Evolutionary conservation across 176 grass and related monocot genomes (phyloP), one percentile per base, ranked within the genome.

Genomic region (Saccharum officinarum): DNA sequence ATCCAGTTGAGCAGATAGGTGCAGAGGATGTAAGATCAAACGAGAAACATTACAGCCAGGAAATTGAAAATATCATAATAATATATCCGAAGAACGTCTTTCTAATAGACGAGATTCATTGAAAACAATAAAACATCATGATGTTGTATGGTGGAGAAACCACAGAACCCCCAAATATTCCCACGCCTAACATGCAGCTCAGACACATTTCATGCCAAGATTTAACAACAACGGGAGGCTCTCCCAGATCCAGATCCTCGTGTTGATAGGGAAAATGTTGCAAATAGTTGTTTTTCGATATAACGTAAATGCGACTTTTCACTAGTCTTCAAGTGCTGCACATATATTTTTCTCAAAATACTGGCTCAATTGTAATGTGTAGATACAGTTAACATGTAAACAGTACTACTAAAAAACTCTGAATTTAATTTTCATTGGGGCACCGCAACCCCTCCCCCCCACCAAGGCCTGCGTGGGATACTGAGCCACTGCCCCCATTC

Each of bases 1-100:
- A 5, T 64, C 40, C 22, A n/a, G 40, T 65, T 1, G 4, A 63
- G 42, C 34, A 20, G 10, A 71, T 71, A 72, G 14, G 14, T 82
- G 37, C 50, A 63, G 39, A 83, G 55, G 9, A 77, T 33, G 30
- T 61, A 62, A 50, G 23, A 46, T 26, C 16, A 40, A 8, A 71
- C 25, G 23, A 4, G n/a, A 80, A 80, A 89, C 11, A 22, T 14
- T 81, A 61, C 49, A 76, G 8, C 20, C 26, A 11, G 46, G 15
- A 89, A 42, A 55, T 36, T 36, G 67, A 26, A 46, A 59, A 60
- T 25, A 82, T 61, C 28, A 33, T 17, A 4, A 82, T 36, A 64
- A 9, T 46, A 47, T 63, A 70, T 67, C 63, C 42, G 5, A 37
- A 25, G 47, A 73, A 75, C 60, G 57, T 67, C 10, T 60, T 63